Percentiles rank a stretch among this genome's conserved stretches.
These are phyloP conservation scores for Amanita pseudoporphyria DNA, from an alignment of 768 basidiomycete species.

Conservation along the genomic window DNA sequence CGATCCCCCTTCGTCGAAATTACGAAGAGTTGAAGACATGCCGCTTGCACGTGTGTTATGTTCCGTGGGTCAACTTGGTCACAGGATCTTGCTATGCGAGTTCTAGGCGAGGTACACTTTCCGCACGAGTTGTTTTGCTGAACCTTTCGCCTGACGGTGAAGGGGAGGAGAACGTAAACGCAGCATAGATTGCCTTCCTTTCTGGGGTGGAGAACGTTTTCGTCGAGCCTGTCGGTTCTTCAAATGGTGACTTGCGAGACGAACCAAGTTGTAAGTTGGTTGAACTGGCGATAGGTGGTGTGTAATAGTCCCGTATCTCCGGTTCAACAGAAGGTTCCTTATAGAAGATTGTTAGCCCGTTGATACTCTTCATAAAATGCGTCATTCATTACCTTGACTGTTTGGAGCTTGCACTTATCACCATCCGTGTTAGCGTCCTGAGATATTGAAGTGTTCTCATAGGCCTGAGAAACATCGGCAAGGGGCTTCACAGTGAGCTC, in stretches of 20 bases:
- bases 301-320: slow-evolving; percentile 46
- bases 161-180: slow-evolving; percentile 75
- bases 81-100: slow-evolving; percentile 9
- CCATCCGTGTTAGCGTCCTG: slow-evolving; percentile 24
- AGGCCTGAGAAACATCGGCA: slow-evolving; percentile 68
- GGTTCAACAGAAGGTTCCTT: slow-evolving; percentile 50
- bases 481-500: slow-evolving; percentile 71
- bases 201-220: slow-evolving; percentile 62
- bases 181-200: slow-evolving; percentile 59
- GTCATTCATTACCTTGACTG: slow-evolving; percentile 34
- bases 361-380: slow-evolving; percentile 7
- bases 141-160: slow-evolving; percentile 50
- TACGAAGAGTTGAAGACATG: slow-evolving; percentile 3
- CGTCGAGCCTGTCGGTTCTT: slow-evolving; percentile 21
- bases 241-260: slow-evolving; percentile 16
- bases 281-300: slow-evolving; percentile 24
- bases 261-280: slow-evolving; percentile 17
- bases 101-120: slow-evolving; percentile 19
- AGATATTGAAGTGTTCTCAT: slow-evolving; percentile 33
- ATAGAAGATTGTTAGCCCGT: slow-evolving; percentile 9
- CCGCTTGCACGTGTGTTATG: slow-evolving; percentile 5
- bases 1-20: not conserved
- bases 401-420: slow-evolving; percentile 26
- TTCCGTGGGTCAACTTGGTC: slow-evolving; percentile 2
- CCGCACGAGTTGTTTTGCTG: slow-evolving; percentile 30